Base-by-base conservation (phyloP, 768 basidiomycete species). In the Tricholoma hemisulphureum region DNA sequence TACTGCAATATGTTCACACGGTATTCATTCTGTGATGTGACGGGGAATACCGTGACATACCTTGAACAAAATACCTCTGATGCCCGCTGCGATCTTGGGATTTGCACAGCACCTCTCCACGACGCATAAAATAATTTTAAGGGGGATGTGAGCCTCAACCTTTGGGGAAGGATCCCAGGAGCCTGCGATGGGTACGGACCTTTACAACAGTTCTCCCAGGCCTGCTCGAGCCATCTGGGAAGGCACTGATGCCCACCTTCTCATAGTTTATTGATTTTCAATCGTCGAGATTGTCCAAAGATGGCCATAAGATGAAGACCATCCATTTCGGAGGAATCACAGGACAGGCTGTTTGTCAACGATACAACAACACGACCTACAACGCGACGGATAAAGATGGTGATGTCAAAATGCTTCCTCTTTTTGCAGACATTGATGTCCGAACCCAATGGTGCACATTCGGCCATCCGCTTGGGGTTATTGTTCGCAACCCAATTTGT, bases 301-400 rank as follows among this genome's bases (percentile, higher is more conserved):
- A 95, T 71, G 98, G 98, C 71, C 95, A 95, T n/a, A 97, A 95
- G 81, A 87, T 91, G 74, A 94, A 98, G 80, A 99, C 95, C 0
- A 89, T 99, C 64, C 96, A 99, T 74, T 99, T 99, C 63, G 97
- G 97, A 79, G 97, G 97, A 70, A 92, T 98, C 74, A 98, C 97
- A 77, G 97, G 97, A 37, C 96, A 98, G 71, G 95, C 88, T 2
- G 98, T 98, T 62, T 91, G 97, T 26, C 91, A 95, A 66, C 87
- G 97, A n/a, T 99, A 99, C 77, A 98, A 98, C 93, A 94, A 95
- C 64, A 97, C 98, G 91, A 90, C 91, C 4, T 98, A 98, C 77
- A 95, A 98, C 69, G 88, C 94, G 0, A 89, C 93, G 82, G 96
- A 97, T 75, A 93, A 92, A 76, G 94, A 95, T 65, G 96, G 96